A percentile compares a stretch with the other conserved stretches of the same genome.
phyloP scores from a whole-genome alignment of 768 basidiomycete species.

The Lepiota brunneoincarnata region DNA sequence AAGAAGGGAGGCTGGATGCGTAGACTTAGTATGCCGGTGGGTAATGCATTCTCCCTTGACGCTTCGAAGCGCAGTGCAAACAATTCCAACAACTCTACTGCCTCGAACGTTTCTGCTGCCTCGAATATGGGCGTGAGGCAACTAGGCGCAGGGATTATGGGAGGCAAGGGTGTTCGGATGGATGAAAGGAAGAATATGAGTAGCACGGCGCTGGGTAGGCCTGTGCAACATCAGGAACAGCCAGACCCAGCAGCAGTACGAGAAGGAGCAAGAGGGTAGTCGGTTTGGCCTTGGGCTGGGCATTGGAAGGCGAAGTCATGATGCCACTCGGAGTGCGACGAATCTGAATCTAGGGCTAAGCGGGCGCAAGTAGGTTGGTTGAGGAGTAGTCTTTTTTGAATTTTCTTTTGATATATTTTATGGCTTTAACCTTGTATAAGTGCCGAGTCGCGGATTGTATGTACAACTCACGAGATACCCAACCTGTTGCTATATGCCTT shows the following conservation, averaged over 20 bases:
- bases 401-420: too few species aligned
- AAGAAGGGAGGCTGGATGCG: slow-evolving; percentile 66
- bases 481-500: too few species aligned
- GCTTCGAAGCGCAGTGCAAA: slow-evolving; percentile 36
- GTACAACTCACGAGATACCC: too few species aligned
- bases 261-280: slow-evolving; percentile 46
- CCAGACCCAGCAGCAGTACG: slow-evolving; percentile 5
- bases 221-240: too few species aligned
- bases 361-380: not conserved
- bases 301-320: slow-evolving; percentile 35
- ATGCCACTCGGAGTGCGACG: slow-evolving; percentile 50
- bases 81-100: slow-evolving; percentile 26
- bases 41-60: slow-evolving; percentile 57
- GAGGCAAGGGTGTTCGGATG: slow-evolving; percentile 35
- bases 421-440: too few species aligned
- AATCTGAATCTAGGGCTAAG: slow-evolving; percentile 33
- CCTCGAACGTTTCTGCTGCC: slow-evolving; percentile 20
- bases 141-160: slow-evolving; percentile 14
- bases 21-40: slow-evolving; percentile 72
- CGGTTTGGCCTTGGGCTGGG: slow-evolving; percentile 25
- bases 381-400: too few species aligned
- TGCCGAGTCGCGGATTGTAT: too few species aligned
- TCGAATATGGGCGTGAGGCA: slow-evolving; percentile 5
- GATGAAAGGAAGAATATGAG: slow-evolving; percentile 53
- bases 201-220: slow-evolving; percentile 31